Percentiles rank a stretch among this genome's conserved stretches.
These are phyloP conservation scores for Sphagnurus paluster DNA, from an alignment of 1,284 basidiomycete genomes.

Conservation along the genomic window DNA sequence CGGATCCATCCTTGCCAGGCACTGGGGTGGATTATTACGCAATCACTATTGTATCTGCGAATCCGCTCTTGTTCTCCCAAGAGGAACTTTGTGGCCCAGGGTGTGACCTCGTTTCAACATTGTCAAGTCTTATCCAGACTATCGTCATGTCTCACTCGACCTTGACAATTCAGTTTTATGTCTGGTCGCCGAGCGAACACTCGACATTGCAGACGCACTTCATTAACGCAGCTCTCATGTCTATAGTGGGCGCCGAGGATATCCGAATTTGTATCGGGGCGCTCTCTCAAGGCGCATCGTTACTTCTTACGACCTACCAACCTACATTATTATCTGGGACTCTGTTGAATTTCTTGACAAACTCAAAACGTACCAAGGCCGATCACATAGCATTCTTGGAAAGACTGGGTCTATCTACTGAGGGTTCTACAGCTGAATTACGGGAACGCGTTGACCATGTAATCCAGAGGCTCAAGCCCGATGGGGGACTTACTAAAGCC, in stretches of 20 bases:
- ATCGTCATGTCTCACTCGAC: conserved; percentile 27
- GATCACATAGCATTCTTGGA: conserved; percentile 40
- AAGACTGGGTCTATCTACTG: conserved; percentile 36
- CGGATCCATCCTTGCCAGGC: conserved; percentile 37
- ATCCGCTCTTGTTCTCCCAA: conserved; percentile 14
- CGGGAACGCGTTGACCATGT: conserved; percentile 36
- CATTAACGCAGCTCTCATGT: conserved; percentile 39
- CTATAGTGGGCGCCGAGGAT: conserved; percentile 30
- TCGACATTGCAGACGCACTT: conserved; percentile 39
- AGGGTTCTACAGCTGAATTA: conserved; percentile 36
- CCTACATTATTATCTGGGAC: conserved; percentile 46
- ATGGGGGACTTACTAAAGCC: conserved; percentile 20
- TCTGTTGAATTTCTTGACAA: conserved; percentile 40
- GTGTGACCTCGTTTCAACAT: conserved; percentile 31
- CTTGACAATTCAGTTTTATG: conserved; percentile 41
- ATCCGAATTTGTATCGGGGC: conserved; percentile 46
- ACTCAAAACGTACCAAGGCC: conserved; percentile 31
- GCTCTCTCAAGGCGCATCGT: conserved; percentile 45
- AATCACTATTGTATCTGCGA: conserved; percentile 33
- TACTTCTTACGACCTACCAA: conserved; percentile 47
- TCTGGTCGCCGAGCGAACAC: conserved; percentile 42
- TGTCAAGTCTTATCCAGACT: conserved; percentile 36
- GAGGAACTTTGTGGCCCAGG: conserved; percentile 24
- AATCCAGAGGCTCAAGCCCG: conserved; percentile 32
- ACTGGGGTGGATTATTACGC: conserved; percentile 34